Conservation (phyloP, 176 grass and related monocot genomes). For the Cymbopogon citratus region DNA sequence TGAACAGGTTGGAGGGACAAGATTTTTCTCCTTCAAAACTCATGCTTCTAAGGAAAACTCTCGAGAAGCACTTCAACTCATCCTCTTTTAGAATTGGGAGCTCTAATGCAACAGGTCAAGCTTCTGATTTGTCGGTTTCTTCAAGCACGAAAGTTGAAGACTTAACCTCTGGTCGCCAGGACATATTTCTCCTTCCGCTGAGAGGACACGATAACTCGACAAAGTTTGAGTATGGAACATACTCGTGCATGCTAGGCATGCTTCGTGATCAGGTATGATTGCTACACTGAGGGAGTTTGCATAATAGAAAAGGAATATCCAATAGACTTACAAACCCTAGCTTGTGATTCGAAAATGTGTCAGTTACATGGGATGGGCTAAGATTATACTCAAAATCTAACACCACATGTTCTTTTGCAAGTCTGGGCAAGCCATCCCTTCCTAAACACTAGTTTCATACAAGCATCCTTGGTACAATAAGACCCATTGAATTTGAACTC, state of each 20-base stretch:
- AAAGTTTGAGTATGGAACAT: slow-evolving; percentile 59
- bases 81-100: slow-evolving; percentile 56
- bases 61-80: slow-evolving; percentile 49
- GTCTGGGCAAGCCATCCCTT: not conserved
- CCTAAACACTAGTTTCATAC: not conserved
- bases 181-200: slow-evolving; percentile 61
- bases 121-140: slow-evolving; percentile 24
- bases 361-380: not conserved
- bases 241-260: slow-evolving; percentile 51
- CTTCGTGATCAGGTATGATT: slow-evolving; percentile 76
- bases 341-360: not conserved
- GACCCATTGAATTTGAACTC: not conserved
- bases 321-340: not conserved
- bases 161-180: slow-evolving; percentile 22
- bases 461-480: not conserved
- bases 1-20: slow-evolving; percentile 53
- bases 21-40: slow-evolving; percentile 57
- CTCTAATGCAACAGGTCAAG: slow-evolving; percentile 10
- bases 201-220: slow-evolving; percentile 35
- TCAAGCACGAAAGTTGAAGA: slow-evolving; percentile 34
- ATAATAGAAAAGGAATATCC: not conserved
- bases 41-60: slow-evolving; percentile 42
- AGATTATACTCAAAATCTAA: not conserved
- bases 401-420: not conserved
- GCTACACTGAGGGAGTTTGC: not conserved